A percentile compares a stretch with the other conserved stretches of the same genome.
Evolutionary conservation across 75 land plant genomes (phyloP).

Genomic region (Cupressus sempervirens): DNA sequence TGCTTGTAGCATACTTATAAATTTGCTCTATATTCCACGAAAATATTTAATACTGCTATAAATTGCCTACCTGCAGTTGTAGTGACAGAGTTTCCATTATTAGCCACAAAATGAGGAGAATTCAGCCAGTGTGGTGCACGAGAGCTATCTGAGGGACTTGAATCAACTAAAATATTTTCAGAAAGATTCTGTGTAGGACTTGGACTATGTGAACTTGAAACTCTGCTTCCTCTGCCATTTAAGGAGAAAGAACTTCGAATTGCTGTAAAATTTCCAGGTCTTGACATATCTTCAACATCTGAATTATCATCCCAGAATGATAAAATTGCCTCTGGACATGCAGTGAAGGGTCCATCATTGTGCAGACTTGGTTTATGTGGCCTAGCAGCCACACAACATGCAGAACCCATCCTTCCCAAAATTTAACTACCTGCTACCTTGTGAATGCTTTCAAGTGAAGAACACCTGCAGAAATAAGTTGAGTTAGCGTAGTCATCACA

Average conservation of each 20-base stretch:
- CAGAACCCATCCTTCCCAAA: constrained; percentile 6
- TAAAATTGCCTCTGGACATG: not conserved
- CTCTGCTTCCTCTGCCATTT: constrained; percentile 2
- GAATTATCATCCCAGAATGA: not conserved
- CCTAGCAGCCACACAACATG: constrained; percentile 7
- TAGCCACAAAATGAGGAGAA: not conserved
- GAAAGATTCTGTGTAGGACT: not conserved
- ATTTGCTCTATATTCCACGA: not conserved
- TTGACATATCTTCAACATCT: not conserved
- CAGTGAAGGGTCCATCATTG: not conserved
- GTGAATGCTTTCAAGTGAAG: not conserved
- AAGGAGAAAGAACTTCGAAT: not conserved
- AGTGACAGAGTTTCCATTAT: not conserved
- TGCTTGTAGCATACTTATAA: not conserved
- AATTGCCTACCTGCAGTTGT: constrained; percentile 1
- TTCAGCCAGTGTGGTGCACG: not conserved
- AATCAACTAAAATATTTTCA: not conserved
- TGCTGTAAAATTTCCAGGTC: not conserved
- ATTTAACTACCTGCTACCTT: not conserved
- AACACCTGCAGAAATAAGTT: not conserved
- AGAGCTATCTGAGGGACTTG: not conserved
- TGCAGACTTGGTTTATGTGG: not conserved
- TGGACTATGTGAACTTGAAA: not conserved
- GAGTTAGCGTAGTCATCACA: not conserved
- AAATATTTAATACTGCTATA: not conserved